Evolutionary conservation across 345 rosid genomes (phyloP), one percentile per base, ranked within the genome.

Genomic region (Nephelium lappaceum): DNA sequence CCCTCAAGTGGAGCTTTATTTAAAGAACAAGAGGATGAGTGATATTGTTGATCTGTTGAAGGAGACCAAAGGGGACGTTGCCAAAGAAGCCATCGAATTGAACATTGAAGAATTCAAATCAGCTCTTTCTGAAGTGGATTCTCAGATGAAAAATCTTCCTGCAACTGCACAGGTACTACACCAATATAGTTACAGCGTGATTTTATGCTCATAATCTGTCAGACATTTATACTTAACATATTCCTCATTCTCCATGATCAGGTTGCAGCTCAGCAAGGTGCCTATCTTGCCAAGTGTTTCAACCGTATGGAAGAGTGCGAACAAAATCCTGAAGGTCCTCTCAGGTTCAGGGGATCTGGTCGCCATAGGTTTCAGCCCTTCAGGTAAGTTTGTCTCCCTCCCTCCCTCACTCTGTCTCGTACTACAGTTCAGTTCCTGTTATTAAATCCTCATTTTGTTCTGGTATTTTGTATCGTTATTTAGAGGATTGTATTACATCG

Each of bases 191-290:
- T 58, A 27, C 24, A 41, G 39, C 9, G n/a, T 23, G 21, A 11
- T 23, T 21, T 25, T 42, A 63, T 23, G 36, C 55, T 67, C 49
- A 42, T 25, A 6, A 6, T 21, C 2, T 64, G 19, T 45, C 14
- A 14, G 36, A 67, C 8, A 8, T 10, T 15, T 47, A 36, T 49
- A 42, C 36, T 75, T 45, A 19, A 19, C 23, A 67, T 72, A 55
- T 67, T 43, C 14, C 45, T 18, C 11, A 8, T 21, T 3, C 24
- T 43, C 6, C 69, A n/a, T 8, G 5, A 38, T 70, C 86, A 95
- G 99, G 99, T 95, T 71, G 99, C 99, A 60, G 92, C 95, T 43
- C 99, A 95, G 83, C 95, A 95, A 85, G 99, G 98, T 24, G 43
- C 84, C 2, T 96, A 96, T 86, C 95, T 96, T 45, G 99, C 99